phyloP scores from a whole-genome alignment of 2,329 filamentous ascomycete species.

The Colletotrichum phormii region DNA sequence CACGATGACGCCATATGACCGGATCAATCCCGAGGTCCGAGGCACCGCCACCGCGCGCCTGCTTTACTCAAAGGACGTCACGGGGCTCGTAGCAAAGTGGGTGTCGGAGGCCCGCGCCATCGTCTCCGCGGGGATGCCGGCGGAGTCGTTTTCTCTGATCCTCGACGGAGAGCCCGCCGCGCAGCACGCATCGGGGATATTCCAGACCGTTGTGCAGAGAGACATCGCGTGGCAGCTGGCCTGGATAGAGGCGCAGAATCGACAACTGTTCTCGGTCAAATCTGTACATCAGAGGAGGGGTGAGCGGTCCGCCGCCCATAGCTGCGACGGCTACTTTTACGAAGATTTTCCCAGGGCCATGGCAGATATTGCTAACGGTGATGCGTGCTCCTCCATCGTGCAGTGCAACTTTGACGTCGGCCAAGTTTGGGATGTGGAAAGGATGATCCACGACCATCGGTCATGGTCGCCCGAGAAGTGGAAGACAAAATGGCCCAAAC shows the following conservation, averaged over 20 bases:
- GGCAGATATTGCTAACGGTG: background rate
- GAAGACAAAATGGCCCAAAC: background rate
- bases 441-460: background rate
- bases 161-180: background rate
- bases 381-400: background rate
- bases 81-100: no score
- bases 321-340: background rate
- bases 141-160: background rate
- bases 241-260: background rate
- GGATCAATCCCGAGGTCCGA: no score
- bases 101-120: no score
- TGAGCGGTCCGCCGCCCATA: no score
- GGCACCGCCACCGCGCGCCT: no score
- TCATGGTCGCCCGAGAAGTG: background rate
- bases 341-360: background rate
- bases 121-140: background rate
- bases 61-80: no score
- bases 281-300: background rate
- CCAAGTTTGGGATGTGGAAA: background rate
- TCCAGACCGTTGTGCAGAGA: background rate
- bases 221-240: constrained; percentile 6
- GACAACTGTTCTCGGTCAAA: no score
- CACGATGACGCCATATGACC: no score
- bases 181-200: background rate
- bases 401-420: constrained; percentile 23